Percentiles rank a stretch among this genome's conserved stretches.
phyloP scores from a whole-genome alignment of 2,329 filamentous ascomycete species.

The Fusarium sp. region DNA sequence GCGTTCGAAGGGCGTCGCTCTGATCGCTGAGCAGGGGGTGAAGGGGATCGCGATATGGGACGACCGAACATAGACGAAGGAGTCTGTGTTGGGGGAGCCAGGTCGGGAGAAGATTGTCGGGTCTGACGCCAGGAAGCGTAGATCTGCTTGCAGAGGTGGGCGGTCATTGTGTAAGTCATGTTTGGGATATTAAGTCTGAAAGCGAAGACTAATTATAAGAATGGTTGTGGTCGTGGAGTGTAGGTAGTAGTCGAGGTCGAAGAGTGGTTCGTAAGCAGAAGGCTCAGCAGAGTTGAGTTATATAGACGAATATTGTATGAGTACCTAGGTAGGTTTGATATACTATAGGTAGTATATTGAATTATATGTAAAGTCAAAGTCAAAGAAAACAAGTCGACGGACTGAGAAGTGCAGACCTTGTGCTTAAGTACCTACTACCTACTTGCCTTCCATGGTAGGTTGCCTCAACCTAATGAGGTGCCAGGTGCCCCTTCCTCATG shows the following conservation, averaged over 20 bases:
- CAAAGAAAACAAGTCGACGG: not conserved
- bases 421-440: conserved; percentile 14
- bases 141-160: conserved; percentile 69
- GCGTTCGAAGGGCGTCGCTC: conserved; percentile 41
- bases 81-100: conserved; percentile 43
- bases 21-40: conserved; percentile 41
- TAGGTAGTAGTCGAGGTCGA: conserved; percentile 2
- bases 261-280: not conserved
- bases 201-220: not conserved
- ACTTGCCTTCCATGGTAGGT: not conserved
- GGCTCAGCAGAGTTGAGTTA: not conserved
- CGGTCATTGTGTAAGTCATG: conserved; percentile 72
- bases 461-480: conserved; percentile 7
- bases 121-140: conserved; percentile 67
- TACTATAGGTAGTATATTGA: not conserved
- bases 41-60: conserved; percentile 42
- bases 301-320: not conserved
- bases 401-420: conserved; percentile 9
- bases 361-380: not conserved
- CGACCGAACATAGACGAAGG: conserved; percentile 38
- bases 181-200: conserved; percentile 25
- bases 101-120: conserved; percentile 54
- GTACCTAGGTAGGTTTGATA: not conserved
- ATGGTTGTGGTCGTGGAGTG: not conserved
- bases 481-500: not conserved